These are phyloP conservation scores for Xanthoparmelia taractica DNA, from an alignment of 495 filamentous ascomycete genomes.

Conservation along the genomic window DNA sequence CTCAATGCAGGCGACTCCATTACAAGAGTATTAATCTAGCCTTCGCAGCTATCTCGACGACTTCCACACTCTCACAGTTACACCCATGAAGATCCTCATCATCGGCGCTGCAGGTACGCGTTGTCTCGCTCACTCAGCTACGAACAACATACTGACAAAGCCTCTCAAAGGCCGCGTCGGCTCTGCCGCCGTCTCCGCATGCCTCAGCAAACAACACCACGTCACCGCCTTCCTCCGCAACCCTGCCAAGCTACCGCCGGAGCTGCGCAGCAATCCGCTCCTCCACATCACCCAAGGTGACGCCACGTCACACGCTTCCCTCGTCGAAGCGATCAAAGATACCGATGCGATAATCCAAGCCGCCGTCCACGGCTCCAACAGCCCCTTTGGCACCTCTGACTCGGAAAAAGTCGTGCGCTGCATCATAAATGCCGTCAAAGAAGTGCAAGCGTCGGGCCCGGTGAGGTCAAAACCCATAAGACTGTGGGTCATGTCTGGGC, in stretches of 20 bases:
- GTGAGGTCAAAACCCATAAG: slow-evolving; percentile 5
- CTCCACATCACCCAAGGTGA: slow-evolving; percentile 20
- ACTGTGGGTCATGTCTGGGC: slow-evolving; percentile 21
- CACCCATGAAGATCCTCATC: slow-evolving; percentile 20
- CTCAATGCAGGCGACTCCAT: background rate
- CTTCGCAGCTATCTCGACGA: background rate
- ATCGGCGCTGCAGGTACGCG: slow-evolving; percentile 21
- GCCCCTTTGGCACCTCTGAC: slow-evolving; percentile 8
- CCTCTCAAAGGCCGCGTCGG: slow-evolving; percentile 17
- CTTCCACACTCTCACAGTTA: background rate
- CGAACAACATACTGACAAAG: background rate
- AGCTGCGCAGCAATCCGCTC: slow-evolving; percentile 15
- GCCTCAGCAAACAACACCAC: slow-evolving; percentile 19
- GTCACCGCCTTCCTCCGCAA: slow-evolving; percentile 23
- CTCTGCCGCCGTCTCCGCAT: slow-evolving; percentile 21
- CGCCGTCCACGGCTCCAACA: slow-evolving; percentile 14
- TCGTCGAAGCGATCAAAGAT: slow-evolving; percentile 18
- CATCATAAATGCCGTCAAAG: slow-evolving; percentile 19
- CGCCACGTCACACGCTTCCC: slow-evolving; percentile 10
- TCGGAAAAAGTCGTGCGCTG: slow-evolving; percentile 20
- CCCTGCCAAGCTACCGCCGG: slow-evolving; percentile 15
- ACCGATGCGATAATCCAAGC: slow-evolving; percentile 22
- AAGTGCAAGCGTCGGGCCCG: slow-evolving; percentile 17
- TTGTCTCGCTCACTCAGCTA: background rate
- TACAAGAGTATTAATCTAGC: background rate